Percentiles rank a stretch among this genome's conserved stretches.
Evolutionary conservation across 1,139 yeast species (phyloP).

Genomic region (Scheffersomyces cryptocercus): DNA sequence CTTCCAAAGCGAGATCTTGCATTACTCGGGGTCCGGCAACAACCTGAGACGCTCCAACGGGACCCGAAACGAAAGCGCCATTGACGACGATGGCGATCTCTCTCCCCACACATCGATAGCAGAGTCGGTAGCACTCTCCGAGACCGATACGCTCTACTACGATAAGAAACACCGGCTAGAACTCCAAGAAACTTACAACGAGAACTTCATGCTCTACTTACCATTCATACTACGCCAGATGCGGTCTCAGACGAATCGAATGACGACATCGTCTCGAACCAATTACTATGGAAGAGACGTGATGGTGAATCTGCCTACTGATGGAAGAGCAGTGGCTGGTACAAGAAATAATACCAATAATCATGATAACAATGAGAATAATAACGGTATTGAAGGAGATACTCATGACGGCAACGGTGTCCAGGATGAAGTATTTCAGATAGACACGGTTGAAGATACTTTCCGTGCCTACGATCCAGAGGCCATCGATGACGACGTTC

Average conservation of each 20-base stretch:
- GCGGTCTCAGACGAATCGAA: conserved; percentile 10
- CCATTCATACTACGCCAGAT: conserved; percentile 37
- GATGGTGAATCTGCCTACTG: neutral
- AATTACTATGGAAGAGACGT: neutral
- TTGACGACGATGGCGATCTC: conserved; percentile 1
- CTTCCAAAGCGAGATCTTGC: too few relatives aligned
- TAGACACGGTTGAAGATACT: neutral
- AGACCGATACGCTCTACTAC: conserved; percentile 21
- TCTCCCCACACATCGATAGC: neutral
- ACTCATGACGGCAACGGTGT: neutral
- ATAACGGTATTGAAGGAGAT: neutral
- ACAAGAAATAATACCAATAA: neutral
- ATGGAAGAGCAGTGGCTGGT: neutral
- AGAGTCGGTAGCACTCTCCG: conserved; percentile 15
- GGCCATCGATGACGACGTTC: conserved; percentile 18
- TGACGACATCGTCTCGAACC: neutral
- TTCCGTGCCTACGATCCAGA: conserved; percentile 5
- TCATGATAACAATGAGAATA: neutral
- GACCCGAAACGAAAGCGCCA: neutral
- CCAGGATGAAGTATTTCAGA: neutral
- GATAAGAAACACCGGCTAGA: conserved; percentile 23
- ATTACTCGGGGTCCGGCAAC: too few relatives aligned
- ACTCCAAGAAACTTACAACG: conserved; percentile 36
- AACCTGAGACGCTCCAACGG: too few relatives aligned
- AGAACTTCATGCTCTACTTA: conserved; percentile 38